Evolutionary conservation across 495 filamentous ascomycete genomes (phyloP), one percentile per base, ranked within the genome.

Genomic region (Neurospora sp.): DNA sequence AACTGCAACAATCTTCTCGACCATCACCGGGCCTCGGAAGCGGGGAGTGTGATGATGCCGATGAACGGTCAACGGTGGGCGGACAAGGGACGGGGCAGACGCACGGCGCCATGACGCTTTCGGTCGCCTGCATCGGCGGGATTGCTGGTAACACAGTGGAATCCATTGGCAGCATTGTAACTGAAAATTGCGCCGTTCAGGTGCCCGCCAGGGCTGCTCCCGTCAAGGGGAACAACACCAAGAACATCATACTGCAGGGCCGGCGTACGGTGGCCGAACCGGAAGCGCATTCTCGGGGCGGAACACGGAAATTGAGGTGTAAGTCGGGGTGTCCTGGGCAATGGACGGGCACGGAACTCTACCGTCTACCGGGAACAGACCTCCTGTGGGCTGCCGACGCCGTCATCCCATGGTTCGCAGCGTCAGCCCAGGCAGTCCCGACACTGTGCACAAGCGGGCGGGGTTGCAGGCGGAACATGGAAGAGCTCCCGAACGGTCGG

Each of bases 401-500:
- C 16, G 41, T 44, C 41, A 40, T 14, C 2, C 27, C 27, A 35
- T 35, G 31, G 31, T 59, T 59, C 48, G 48, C 48, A 31, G 48
- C 20, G 22, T n/a, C 22, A 61, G 53, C 22, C 22, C 48, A 59
- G 53, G 31, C 53, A 59, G 53, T 61, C 53, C 53, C 27, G 27
- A 16, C 53, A 61, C 53, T 61, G 53, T 61, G 35, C 53, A 61
- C 53, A 35, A 61, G 53, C 53, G 22, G 22, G 53, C 48, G 48
- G 48, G 22, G 48, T 59, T 31, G 48, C 39, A 61, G 41, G 42
- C 70, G 20, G 39, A 38, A 65, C 27, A 61, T 27, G 16, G 38
- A 27, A 39, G n/a, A 22, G 35, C 12, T 38, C 71, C 71, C 71
- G 69, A 70, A 72, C 38, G 61, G 59, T 71, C 70, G 71, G 65